phyloP scores from a whole-genome alignment of 768 basidiomycete species.

The Sarcomyxa edulis region DNA sequence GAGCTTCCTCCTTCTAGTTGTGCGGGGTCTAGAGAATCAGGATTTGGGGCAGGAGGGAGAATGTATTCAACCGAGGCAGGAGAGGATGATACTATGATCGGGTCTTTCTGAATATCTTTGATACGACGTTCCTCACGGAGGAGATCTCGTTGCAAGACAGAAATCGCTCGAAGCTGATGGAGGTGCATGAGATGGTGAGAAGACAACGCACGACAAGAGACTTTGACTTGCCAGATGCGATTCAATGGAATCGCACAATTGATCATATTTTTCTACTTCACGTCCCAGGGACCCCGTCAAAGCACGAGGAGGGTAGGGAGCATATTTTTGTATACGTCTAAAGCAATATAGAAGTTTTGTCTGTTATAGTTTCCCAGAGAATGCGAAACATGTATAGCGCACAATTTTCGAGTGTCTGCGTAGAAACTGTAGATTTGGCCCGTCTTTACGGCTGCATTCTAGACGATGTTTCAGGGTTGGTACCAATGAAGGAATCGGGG shows the following conservation, averaged over 20 bases:
- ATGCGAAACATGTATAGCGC: too few relatives aligned
- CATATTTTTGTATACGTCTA: conserved; percentile 56
- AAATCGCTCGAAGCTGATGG: conserved; percentile 63
- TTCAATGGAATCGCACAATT: conserved; percentile 75
- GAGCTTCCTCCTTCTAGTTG: too few relatives aligned
- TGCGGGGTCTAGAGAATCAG: too few relatives aligned
- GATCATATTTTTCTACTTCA: conserved; percentile 76
- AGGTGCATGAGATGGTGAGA: too few relatives aligned
- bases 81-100: too few relatives aligned
- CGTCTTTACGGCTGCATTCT: conserved; percentile 67
- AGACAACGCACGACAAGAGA: conserved; percentile 2
- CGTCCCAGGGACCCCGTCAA: conserved; percentile 61
- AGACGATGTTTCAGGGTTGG: conserved; percentile 6
- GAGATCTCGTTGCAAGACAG: conserved; percentile 67
- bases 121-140: conserved; percentile 53
- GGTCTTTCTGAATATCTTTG: conserved; percentile 28
- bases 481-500: not conserved
- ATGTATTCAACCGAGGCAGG: too few relatives aligned
- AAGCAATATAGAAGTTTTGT: too few relatives aligned
- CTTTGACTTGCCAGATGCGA: conserved; percentile 51
- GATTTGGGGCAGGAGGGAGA: conserved; percentile 8
- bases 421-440: conserved; percentile 71
- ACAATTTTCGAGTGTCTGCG: conserved; percentile 62
- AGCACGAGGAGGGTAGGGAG: conserved; percentile 58
- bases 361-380: too few relatives aligned